Base-by-base conservation (phyloP, 169 alveolate genomes). In the Cyclospora cayetanensis region DNA sequence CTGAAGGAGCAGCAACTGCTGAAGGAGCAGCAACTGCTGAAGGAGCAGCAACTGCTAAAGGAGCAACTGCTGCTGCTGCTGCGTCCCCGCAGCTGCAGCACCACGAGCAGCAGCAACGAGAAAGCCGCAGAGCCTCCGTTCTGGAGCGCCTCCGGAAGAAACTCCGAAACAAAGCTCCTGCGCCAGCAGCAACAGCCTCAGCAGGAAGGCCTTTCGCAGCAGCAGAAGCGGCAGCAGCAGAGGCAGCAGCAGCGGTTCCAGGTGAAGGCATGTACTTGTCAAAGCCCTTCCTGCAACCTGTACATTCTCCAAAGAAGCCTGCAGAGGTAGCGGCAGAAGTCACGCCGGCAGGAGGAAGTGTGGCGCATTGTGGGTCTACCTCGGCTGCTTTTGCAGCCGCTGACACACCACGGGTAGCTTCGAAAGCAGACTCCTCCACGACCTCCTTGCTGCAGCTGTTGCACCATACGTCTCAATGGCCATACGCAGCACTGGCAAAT, bases 141-240 rank as follows among this genome's bases (percentile, higher is more conserved):
- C 46, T 70, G 9, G 83, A 70, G 83, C 83, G 83, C 53, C 83
- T 70, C 4, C 46, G 53, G 53, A 70, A 20, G 83, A 70, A 70
- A 37, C 83, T 70, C 43, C 46, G 83, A 22, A 53, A 70, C 53
- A 70, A 70, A 35, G n/a, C n/a, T n/a, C 83, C 83, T 31, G 7
- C 15, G 7, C 18, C 83, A 70, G 53, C 27, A 37, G 7, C 29
- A 15, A 4, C 15, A 55, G 7, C 15, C 15, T 15, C 83, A 70
- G 53, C 27, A 37, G 7, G 9, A 15, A 4, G 7, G n/a, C 34
- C 70, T 15, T 29, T 29, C n/a, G 83, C 83, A 2, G 53, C 46
- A 27, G 53, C 46, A 70, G 77, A 20, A 65, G 34, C 76, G 1
- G 83, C 55, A 70, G 83, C 83, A 70, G 83, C 83, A 70, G 83